These are phyloP conservation scores for Fusarium globosum DNA, from an alignment of 2,329 filamentous ascomycete genomes.

Conservation along the genomic window DNA sequence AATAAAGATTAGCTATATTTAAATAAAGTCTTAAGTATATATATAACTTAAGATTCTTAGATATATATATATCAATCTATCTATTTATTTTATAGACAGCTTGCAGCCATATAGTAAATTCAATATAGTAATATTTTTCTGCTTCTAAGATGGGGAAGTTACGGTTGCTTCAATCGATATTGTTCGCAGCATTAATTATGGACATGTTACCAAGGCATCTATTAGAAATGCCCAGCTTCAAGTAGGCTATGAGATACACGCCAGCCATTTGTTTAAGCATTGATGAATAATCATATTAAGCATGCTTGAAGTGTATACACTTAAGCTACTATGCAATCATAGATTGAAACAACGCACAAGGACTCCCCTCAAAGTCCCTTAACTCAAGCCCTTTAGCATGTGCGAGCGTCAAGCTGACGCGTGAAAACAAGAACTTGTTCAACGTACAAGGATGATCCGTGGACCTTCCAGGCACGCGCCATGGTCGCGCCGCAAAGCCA, in stretches of 20 bases:
- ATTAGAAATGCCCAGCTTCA: accelerated
- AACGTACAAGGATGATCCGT: constrained; percentile 22
- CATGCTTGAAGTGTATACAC: accelerated
- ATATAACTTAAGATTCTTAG: no score
- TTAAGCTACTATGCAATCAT: neutral
- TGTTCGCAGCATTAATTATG: accelerated
- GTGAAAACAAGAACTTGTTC: constrained; percentile 1
- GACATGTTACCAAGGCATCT: accelerated
- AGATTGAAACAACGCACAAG: neutral
- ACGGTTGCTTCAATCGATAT: accelerated
- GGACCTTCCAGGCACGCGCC: constrained; percentile 22
- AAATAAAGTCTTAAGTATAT: no score
- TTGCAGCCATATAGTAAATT: no score
- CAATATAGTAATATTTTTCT: no score
- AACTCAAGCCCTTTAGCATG: constrained; percentile 2
- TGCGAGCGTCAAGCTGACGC: constrained; percentile 3
- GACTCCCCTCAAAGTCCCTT: constrained; percentile 8
- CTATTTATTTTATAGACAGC: no score
- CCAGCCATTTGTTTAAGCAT: no score
- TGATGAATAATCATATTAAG: neutral
- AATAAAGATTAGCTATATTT: neutral
- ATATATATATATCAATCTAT: no score
- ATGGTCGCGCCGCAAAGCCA: constrained; percentile 2
- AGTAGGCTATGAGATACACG: no score
- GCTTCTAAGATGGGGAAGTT: no score